A percentile compares a stretch with the other conserved stretches of the same genome.
Conservation (phyloP, 1,284 basidiomycete species). For the Phellopilus nigrolimitatus region DNA sequence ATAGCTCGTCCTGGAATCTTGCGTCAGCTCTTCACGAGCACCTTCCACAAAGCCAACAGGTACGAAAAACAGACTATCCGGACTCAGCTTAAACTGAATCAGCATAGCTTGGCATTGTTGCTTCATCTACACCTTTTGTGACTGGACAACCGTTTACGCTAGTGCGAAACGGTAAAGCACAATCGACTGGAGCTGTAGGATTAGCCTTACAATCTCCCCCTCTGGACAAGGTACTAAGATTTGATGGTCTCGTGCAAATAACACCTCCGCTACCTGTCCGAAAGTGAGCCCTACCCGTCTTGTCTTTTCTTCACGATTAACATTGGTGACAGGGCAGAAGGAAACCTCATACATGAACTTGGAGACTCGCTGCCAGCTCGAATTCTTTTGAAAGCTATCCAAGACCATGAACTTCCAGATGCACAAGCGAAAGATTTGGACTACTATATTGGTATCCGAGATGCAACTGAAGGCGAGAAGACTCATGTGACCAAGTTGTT, state of each 20-base stretch:
- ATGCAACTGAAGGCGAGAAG: background rate
- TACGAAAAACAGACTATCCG: background rate
- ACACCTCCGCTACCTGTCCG: constrained; percentile 10
- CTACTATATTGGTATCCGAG: constrained; percentile 15
- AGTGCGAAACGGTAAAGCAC: constrained; percentile 16
- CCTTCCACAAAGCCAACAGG: constrained; percentile 4
- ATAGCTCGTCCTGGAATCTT: constrained; percentile 7
- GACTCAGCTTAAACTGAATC: background rate
- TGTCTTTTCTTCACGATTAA: background rate
- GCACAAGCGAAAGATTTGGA: constrained; percentile 15
- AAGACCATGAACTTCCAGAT: constrained; percentile 10
- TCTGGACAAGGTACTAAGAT: background rate
- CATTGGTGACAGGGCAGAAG: constrained; percentile 6
- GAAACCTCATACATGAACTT: constrained; percentile 19
- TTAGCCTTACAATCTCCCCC: constrained; percentile 8
- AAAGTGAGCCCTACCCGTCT: constrained; percentile 1
- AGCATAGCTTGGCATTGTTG: constrained; percentile 14
- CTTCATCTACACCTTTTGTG: constrained; percentile 20
- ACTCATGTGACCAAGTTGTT: constrained; percentile 9
- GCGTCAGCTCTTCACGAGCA: constrained; percentile 4
- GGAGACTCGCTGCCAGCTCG: constrained; percentile 16
- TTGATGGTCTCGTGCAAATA: constrained; percentile 7
- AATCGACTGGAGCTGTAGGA: constrained; percentile 17
- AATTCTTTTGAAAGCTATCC: constrained; percentile 15
- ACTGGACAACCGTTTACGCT: constrained; percentile 17